Evolutionary conservation across 345 rosid species (phyloP), one percentile per base, ranked within the genome.

Genomic region (Citrus unshiu): DNA sequence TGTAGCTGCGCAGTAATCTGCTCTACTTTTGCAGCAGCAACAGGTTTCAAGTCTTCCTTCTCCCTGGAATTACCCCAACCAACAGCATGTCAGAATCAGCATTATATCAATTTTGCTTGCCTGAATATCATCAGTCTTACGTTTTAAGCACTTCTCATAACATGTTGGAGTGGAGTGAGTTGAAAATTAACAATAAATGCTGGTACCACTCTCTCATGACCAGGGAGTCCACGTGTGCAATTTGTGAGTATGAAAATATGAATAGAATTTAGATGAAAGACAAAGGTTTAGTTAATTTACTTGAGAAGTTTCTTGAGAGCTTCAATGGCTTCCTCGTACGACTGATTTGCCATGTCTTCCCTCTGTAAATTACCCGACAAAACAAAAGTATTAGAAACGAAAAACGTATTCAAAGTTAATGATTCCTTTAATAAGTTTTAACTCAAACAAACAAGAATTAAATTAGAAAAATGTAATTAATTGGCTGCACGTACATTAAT

Each of bases 311-410:
- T 93, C 89, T 93, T 89, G 78, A 95, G 98, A 78, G 86, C 87
- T 81, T 91, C 91, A 77, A 95, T 83, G 81, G 98, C 97, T 62
- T 93, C 87, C 74, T 93, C 92, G 56, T 92, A 95, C 54, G 93
- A 81, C 73, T 92, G 83, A 56, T 79, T 84, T 39, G 85, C 94
- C 98, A 95, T 95, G 60, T 80, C 88, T 86, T 89, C 87, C 80
- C 85, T 81, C 86, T 90, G 86, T 76, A 78, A 82, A 68, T 56
- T 19, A 70, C 24, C 61, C 25, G 13, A 71, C 39, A 71, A 54
- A 54, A 66, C 21, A 16, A 40, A 65, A 19, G 22, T 19, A 8
- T 19, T 35, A 3, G 9, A 9, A 64, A 7, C 18, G 4, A 16
- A 34, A 66, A 35, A 34, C 14, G 22, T 35, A 37, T 21, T 35